Evolutionary conservation across 805 yeast species (phyloP), one percentile per base, ranked within the genome.

Genomic region (Metschnikowia aberdeeniae): DNA sequence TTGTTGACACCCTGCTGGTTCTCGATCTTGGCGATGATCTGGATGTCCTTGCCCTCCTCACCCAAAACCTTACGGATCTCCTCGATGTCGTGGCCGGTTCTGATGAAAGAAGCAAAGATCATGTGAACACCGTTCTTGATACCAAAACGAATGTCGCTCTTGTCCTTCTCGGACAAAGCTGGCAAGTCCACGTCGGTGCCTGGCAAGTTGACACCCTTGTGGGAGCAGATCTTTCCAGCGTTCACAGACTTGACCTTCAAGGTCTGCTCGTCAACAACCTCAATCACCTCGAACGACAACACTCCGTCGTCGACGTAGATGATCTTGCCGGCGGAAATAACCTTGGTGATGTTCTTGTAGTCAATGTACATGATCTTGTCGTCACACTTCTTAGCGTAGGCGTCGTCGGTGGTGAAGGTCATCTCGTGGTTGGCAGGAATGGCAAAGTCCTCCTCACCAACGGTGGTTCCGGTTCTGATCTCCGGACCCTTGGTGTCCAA

Each of bases 1-100:
- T 93, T 93, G 86, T 93, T 90, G 63, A 93, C 98, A 81, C 99
- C 99, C 76, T 93, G 99, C 78, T 92, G 98, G 80, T 89, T 90
- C 80, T 93, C 99, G 68, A 93, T 92, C 82, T 93, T 93, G 68
- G 89, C 85, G 62, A 93, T 90, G 76, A 93, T 89, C 80, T 93
- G 95, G 72, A 93, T 87, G 64, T 88, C 86, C 73, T 84, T 84
- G 68, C 99, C 99, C 44, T 89, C 96, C 75, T 89, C 97, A 67
- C 98, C 98, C 60, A 93, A 79, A 49, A 92, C 97, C 66, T 82
- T 76, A 76, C 99, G 86, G 75, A 93, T 93, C 65, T 87, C 85
- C 63, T 66, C 73, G 68, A 93, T 86, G 73, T 93, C 99, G 55
- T 86, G 73, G 61, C 88, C 97, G 57, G 92, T 77, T 80, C 99